These are phyloP conservation scores for Kodamaea kakaduensis DNA, from an alignment of 805 yeast species.

Conservation along the genomic window DNA sequence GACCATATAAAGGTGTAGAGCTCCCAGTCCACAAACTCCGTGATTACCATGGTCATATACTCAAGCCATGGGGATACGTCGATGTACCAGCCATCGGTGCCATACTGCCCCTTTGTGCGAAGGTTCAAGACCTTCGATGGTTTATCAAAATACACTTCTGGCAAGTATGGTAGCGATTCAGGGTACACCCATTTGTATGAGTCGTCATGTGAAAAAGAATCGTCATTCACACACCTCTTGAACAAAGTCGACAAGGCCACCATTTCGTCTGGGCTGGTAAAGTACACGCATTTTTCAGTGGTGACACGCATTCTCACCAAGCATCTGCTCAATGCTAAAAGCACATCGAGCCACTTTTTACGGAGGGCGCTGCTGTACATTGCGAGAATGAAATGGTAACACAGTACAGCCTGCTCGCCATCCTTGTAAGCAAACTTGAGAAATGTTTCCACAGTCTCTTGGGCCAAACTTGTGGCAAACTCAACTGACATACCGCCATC, in stretches of 20 bases:
- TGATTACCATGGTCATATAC: conserved; percentile 46
- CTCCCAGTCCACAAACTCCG: conserved; percentile 63
- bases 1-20: conserved; percentile 61
- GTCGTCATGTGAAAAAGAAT: conserved; percentile 17
- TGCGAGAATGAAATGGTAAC: conserved; percentile 29
- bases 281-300: conserved; percentile 40
- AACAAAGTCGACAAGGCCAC: conserved; percentile 62
- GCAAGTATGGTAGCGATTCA: conserved; percentile 49
- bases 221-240: conserved; percentile 34
- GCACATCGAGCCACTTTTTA: conserved; percentile 30
- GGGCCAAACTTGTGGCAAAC: conserved; percentile 19
- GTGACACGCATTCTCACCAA: conserved; percentile 54
- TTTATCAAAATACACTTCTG: conserved; percentile 36
- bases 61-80: conserved; percentile 47
- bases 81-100: conserved; percentile 2
- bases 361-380: conserved; percentile 35
- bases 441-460: conserved; percentile 24
- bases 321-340: conserved; percentile 48
- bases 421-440: conserved; percentile 20
- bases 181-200: conserved; percentile 56
- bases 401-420: conserved; percentile 24
- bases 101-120: neutral
- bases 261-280: conserved; percentile 55
- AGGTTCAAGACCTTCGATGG: conserved; percentile 30
- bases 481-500: conserved; percentile 1